A percentile compares a stretch with the other conserved stretches of the same genome.
These are phyloP conservation scores for Ceratocystis cubensis DNA, from an alignment of 2,329 filamentous ascomycete species.

Conservation along the genomic window DNA sequence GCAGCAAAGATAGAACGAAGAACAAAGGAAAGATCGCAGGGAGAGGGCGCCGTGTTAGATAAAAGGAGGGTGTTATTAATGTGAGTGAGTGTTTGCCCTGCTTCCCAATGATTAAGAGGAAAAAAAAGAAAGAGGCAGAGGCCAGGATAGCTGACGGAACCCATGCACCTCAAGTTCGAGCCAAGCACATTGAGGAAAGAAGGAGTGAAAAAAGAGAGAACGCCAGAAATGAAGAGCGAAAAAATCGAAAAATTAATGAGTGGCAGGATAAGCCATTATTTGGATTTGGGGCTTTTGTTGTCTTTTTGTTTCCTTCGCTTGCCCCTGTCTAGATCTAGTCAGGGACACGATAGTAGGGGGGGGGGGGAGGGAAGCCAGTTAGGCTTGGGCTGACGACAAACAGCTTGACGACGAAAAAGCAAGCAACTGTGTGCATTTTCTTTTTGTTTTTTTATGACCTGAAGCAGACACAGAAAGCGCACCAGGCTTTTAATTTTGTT, in stretches of 20 bases:
- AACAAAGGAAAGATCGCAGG: neutral
- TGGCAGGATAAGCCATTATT: neutral
- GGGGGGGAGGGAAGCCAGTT: neutral
- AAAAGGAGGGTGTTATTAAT: neutral
- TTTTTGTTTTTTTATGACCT: neutral
- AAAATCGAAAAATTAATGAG: neutral
- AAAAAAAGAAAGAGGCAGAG: constrained; percentile 2
- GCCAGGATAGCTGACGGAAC: neutral
- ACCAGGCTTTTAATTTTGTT: neutral
- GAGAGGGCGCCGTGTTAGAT: constrained; percentile 2
- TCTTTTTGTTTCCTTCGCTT: neutral
- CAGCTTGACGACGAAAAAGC: neutral
- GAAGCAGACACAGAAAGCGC: neutral
- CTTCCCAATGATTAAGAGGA: neutral
- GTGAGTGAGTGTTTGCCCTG: neutral
- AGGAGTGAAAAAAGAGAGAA: neutral
- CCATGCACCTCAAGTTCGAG: neutral
- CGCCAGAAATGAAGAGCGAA: neutral
- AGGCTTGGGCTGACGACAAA: neutral
- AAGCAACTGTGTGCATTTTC: neutral
- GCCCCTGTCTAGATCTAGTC: neutral
- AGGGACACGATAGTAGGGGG: neutral
- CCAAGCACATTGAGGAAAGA: neutral
- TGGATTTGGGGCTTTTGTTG: neutral
- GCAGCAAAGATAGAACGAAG: neutral